phyloP scores from a whole-genome alignment of 345 rosid genomes.

The Eucalyptus sp. region DNA sequence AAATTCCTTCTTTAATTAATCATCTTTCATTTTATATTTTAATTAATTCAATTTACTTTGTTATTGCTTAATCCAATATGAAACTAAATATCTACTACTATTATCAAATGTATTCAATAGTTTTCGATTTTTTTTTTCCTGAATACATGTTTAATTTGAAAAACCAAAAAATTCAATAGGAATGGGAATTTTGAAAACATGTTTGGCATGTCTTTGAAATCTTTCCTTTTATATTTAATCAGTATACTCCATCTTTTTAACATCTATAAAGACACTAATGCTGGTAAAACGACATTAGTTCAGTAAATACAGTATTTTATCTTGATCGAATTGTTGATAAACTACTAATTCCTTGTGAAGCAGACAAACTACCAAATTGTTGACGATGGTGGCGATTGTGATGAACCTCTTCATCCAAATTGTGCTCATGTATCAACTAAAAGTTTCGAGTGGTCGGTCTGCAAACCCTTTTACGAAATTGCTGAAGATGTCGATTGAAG shows the following conservation, averaged over 20 bases:
- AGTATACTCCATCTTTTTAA: background rate
- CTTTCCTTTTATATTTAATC: background rate
- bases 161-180: background rate
- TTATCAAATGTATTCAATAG: background rate
- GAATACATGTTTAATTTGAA: background rate
- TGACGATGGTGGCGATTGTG: background rate
- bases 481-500: background rate
- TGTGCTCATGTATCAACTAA: background rate
- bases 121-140: background rate
- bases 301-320: background rate
- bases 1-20: background rate
- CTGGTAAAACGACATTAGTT: background rate
- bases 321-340: background rate
- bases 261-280: background rate
- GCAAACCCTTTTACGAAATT: background rate
- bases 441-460: background rate
- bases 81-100: background rate
- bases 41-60: background rate
- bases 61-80: background rate
- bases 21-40: background rate
- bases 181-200: background rate
- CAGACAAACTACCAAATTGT: background rate
- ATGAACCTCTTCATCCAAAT: background rate
- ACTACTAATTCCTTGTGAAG: background rate
- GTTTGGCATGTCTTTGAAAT: background rate